These are phyloP conservation scores for Candida mattraensis DNA, from an alignment of 805 yeast species.

Conservation along the genomic window DNA sequence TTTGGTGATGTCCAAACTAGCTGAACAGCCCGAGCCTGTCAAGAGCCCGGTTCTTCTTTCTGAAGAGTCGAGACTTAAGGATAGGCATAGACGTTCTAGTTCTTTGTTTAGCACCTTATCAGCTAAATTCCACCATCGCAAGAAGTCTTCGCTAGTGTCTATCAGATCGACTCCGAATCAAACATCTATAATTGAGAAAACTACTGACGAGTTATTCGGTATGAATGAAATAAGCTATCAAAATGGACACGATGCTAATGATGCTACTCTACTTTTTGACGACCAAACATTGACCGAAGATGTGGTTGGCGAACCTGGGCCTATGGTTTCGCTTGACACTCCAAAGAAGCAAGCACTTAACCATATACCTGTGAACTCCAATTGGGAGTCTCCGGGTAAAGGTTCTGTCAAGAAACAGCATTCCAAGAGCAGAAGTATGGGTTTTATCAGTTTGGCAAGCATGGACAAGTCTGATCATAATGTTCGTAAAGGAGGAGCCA, in stretches of 20 bases:
- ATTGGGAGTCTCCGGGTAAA: no score
- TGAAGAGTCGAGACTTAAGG: conserved; percentile 4
- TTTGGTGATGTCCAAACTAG: no score
- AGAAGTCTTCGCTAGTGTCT: conserved; percentile 27
- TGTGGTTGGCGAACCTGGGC: conserved; percentile 35
- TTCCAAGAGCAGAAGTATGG: conserved; percentile 17
- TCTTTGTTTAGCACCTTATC: conserved; percentile 30
- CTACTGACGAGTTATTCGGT: conserved; percentile 30
- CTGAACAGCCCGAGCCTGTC: neutral
- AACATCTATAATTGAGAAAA: conserved; percentile 27
- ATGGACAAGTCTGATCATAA: neutral
- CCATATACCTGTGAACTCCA: conserved; percentile 4
- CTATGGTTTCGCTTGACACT: conserved; percentile 27
- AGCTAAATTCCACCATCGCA: conserved; percentile 25
- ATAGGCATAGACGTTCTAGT: conserved; percentile 23
- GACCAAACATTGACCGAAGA: conserved; percentile 30
- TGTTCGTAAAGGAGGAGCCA: conserved; percentile 2
- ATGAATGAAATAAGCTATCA: conserved; percentile 9
- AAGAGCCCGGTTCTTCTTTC: conserved; percentile 16
- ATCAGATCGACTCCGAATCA: conserved; percentile 15
- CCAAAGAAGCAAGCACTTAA: conserved; percentile 9
- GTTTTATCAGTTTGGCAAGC: conserved; percentile 7
- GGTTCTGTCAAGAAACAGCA: conserved; percentile 4
- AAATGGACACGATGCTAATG: conserved; percentile 17
- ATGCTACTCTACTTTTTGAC: conserved; percentile 26